Base-by-base conservation (phyloP, 805 yeast species). In the Blastobotrys americana region DNA sequence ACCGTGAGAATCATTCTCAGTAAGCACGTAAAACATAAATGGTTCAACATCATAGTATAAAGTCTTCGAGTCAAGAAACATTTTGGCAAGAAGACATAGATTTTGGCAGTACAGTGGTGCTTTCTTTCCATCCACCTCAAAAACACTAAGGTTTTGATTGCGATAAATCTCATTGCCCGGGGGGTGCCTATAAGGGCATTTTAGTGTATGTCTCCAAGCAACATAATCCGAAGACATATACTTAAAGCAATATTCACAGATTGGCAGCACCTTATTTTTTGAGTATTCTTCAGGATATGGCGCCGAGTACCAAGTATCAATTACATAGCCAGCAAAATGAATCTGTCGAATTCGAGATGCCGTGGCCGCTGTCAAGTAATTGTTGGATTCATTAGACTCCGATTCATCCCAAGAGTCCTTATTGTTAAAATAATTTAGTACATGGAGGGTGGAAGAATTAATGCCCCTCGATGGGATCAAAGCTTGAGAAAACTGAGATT, bases 41-140 rank as follows among this genome's bases (percentile, higher is more conserved):
- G 97, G 96, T 61, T 93, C 96, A 37, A 90, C 97, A 57, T 93
- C 97, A 59, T 87, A 87, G 59, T 88, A 89, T 42, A 93, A 68
- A 0, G 97, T 87, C 59, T 93, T 93, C 2, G 96, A 86, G 61
- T 89, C 86, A 42, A 93, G 70, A 57, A 89, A 93, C 47, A 88
- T 66, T 60, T 90, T 93, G 2, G 97, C 95, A 52, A 93, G 63
- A 36, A 90, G 69, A 67, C 98, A 93, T 44, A 93, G 65, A 59
- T 87, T 88, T 60, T 88, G 96, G 63, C 97, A 88, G 58, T 83
- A 90, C 42, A 75, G 72, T 13, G 81, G 80, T 55, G 84, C 80
- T 50, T 83, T 84, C 28, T 94, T 69, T 0, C 98, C 98, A 58
- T 93, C 97, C 16, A 93, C 80, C 63, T 93, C 97, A 76, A 89